Conservation (phyloP, 2,329 filamentous ascomycete species). For the Chaetothyriales sp. region DNA sequence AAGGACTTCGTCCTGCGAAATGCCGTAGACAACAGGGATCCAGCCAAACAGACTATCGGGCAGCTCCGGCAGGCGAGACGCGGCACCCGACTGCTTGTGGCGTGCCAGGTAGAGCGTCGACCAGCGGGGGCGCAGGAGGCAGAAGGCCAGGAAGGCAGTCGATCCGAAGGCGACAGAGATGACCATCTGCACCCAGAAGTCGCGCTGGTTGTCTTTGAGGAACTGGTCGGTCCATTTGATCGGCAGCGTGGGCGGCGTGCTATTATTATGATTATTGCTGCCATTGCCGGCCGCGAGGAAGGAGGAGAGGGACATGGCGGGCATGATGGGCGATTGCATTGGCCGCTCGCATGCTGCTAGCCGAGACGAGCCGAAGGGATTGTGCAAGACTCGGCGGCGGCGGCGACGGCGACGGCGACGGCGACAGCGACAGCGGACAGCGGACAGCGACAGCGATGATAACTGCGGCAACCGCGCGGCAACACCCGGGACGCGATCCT, state of each 20-base stretch:
- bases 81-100: conserved; percentile 58
- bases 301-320: neutral
- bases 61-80: conserved; percentile 57
- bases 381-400: no score
- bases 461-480: no score
- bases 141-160: conserved; percentile 33
- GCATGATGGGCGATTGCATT: neutral
- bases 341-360: neutral
- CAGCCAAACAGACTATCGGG: conserved; percentile 81
- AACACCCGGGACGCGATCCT: neutral
- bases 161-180: conserved; percentile 31
- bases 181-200: conserved; percentile 32
- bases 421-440: neutral
- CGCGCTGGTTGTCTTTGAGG: conserved; percentile 19
- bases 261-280: conserved; percentile 9
- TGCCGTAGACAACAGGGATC: conserved; percentile 72
- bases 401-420: no score
- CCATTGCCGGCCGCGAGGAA: neutral
- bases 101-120: conserved; percentile 78
- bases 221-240: conserved; percentile 15
- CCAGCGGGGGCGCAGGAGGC: conserved; percentile 76
- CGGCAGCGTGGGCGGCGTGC: neutral
- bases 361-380: neutral
- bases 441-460: neutral
- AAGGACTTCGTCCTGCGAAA: conserved; percentile 80